Evolutionary conservation across 352 stramenopile species (phyloP), one percentile per base, ranked within the genome.

Genomic region (Phytophthora lateralis): DNA sequence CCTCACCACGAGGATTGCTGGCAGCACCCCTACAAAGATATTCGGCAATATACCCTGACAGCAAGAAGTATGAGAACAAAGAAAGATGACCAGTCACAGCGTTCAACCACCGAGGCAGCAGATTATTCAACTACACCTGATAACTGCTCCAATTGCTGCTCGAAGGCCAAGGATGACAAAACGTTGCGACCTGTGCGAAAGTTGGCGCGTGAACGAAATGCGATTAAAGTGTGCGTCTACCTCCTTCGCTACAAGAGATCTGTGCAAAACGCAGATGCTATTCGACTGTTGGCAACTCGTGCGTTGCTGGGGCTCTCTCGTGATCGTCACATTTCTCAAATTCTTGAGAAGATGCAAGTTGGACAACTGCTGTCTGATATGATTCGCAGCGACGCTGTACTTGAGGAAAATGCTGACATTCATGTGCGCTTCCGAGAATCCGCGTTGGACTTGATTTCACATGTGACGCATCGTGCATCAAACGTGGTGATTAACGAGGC

Each of bases 311-410:
- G 89, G 0, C 61, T 96, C 9, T 85, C 89, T n/a, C 79, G 89
- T 27, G 89, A 97, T 54, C 76, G 85, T 2, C 88, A 96, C 27
- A 95, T 97, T 52, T 85, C 87, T 0, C 89, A 97, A 60, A 95
- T 97, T 55, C 60, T 97, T 4, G 87, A 97, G 60, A 94, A 95
- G 43, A 97, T 97, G 89, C 86, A 95, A 48, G 70, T 96, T 3
- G 83, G 85, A 2, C 86, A 95, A 51, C 37, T 96, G 15, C 67
- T 97, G 7, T 95, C 88, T 0, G 89, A 97, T 50, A 79, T 95
- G 60, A 93, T 97, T 51, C 85, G 89, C 20, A 80, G 79, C 53
- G 88, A 95, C 14, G 86, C 89, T 6, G 80, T 95, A 15, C 67
- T 97, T 4, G 85, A 95, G 61, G 88, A 94, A 49, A 93, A 91